phyloP scores from a whole-genome alignment of 2,329 filamentous ascomycete genomes.

The Periglandula ipomoeae region DNA sequence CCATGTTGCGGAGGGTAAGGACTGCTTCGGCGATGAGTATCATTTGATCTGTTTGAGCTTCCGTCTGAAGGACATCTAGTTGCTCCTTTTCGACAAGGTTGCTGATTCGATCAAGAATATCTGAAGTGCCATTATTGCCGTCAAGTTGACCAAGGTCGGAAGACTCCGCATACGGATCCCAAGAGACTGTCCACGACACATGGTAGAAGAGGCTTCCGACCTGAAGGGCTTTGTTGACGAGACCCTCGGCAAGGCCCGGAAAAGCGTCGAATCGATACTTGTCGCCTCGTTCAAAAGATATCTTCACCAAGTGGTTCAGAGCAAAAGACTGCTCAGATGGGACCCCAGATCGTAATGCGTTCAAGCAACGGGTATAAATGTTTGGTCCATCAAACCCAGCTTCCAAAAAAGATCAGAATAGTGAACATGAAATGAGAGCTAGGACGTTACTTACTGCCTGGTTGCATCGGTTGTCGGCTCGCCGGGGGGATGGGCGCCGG shows the following conservation, averaged over 20 bases:
- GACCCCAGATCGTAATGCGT: conserved; percentile 72
- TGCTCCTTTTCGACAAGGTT: conserved; percentile 50
- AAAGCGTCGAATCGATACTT: conserved; percentile 95
- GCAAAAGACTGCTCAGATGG: conserved; percentile 84
- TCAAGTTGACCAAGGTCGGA: conserved; percentile 37
- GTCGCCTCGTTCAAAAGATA: conserved; percentile 87
- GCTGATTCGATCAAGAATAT: conserved; percentile 57
- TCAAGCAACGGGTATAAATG: conserved; percentile 82
- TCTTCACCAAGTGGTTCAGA: conserved; percentile 87
- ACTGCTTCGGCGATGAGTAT: conserved; percentile 77
- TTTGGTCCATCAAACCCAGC: conserved; percentile 67
- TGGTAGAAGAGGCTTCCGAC: conserved; percentile 73
- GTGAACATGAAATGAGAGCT: neutral
- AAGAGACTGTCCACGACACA: conserved; percentile 71
- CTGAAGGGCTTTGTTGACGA: conserved; percentile 76
- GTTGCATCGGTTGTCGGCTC: conserved; percentile 39
- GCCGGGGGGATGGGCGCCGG: conserved; percentile 16
- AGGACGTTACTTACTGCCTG: conserved; percentile 47
- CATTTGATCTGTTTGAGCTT: conserved; percentile 60
- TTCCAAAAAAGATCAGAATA: conserved; percentile 15
- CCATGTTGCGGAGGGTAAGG: conserved; percentile 89
- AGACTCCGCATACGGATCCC: conserved; percentile 45
- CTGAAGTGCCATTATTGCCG: conserved; percentile 40
- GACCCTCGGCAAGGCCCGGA: conserved; percentile 74
- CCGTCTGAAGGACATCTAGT: conserved; percentile 62